Conservation (phyloP, 306 rosid genomes). For the Prunus armeniaca region DNA sequence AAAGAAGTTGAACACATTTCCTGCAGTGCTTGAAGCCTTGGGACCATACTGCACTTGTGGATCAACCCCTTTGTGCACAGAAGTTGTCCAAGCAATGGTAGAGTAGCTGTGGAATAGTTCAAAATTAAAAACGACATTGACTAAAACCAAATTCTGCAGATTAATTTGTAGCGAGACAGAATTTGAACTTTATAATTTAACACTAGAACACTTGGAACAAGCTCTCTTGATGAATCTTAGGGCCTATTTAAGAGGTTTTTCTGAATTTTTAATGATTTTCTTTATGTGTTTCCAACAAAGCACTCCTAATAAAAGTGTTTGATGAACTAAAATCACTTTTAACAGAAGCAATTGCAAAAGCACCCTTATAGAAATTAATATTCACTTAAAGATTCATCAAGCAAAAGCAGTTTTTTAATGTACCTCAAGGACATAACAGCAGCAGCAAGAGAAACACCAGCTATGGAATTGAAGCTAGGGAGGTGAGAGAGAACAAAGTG, state of each 20-base stretch:
- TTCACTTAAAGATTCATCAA: neutral
- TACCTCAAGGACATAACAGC: slow-evolving; percentile 42
- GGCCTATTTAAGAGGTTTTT: neutral
- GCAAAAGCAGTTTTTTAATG: neutral
- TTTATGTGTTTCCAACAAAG: neutral
- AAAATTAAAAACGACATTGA: neutral
- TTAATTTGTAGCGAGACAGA: neutral
- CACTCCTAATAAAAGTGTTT: neutral
- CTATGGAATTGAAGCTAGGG: slow-evolving; percentile 44
- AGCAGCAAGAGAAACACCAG: slow-evolving; percentile 36
- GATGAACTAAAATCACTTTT: too few relatives aligned
- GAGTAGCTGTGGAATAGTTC: slow-evolving; percentile 32
- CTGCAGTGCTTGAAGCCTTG: slow-evolving; percentile 26
- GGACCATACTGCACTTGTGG: slow-evolving; percentile 21
- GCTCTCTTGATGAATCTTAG: neutral
- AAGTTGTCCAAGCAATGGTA: slow-evolving; percentile 40
- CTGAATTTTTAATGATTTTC: neutral
- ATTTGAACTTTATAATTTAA: neutral
- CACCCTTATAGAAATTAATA: neutral
- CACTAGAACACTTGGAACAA: neutral
- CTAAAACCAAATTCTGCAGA: neutral
- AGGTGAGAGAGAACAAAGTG: slow-evolving; percentile 43
- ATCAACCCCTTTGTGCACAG: slow-evolving; percentile 31
- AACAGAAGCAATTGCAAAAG: neutral
- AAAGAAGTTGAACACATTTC: slow-evolving; percentile 32